Evolutionary conservation across 2,329 filamentous ascomycete genomes (phyloP), one percentile per base, ranked within the genome.

Genomic region (Dendrostoma leiphaemia): DNA sequence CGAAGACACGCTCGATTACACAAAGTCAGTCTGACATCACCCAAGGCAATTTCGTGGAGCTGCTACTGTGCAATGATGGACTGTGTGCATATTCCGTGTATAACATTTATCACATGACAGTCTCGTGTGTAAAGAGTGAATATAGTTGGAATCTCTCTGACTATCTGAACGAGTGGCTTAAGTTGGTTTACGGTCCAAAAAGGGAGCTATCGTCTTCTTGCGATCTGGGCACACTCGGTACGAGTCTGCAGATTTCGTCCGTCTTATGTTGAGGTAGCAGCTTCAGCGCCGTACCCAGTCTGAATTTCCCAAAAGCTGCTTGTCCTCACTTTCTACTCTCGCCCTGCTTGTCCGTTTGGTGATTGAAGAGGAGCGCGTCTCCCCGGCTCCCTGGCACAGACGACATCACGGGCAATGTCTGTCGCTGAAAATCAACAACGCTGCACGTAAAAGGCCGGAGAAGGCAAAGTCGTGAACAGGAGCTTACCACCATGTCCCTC

Each of bases 161-260:
- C 55, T 57, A 54, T 48, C 43, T 45, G 38, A 52, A 58, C 24
- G 56, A 58, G 49, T 37, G 53, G 50, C 53, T 53, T 29, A 35
- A 54, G 41, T 32, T 23, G 29, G 19, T 21, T 13, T 37, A 48
- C 40, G 35, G 28, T 41, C 43, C 43, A 48, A 48, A 44, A 57
- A 35, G 43, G 38, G 34, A 55, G 32, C 48, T 40, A 26, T 15
- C 12, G 13, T 35, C 34, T 29, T 21, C 47, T 37, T 52, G 40
- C 28, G 46, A 45, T 35, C 38, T 56, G 48, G 48, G 49, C 56
- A 41, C 24, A 43, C 40, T 32, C 46, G n/a, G 46, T 21, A 23
- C 45, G 26, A 35, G 37, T 23, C 48, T 56, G 46, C 46, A 51
- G 44, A 31, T 51, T 35, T 50, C 47, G 32, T 45, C 53, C 41